Evolutionary conservation across 2,329 filamentous ascomycete species (phyloP).

Genomic region (Phaeosphaeria sp.): DNA sequence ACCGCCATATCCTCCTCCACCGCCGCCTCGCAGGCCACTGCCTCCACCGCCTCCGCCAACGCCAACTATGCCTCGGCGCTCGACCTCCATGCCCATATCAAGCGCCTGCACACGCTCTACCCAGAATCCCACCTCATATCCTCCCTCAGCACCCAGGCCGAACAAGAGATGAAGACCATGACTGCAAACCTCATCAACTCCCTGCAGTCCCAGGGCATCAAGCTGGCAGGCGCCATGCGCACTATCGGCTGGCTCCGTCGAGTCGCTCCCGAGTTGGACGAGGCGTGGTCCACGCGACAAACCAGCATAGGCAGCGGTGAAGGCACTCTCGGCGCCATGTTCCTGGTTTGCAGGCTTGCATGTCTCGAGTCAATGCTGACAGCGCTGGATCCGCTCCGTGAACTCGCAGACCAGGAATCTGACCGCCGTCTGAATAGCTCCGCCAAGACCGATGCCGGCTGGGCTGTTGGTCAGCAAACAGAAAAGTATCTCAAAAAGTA

Average conservation of each 20-base stretch:
- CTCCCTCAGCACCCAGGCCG: conserved; percentile 77
- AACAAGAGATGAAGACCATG: conserved; percentile 87
- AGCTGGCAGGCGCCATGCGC: conserved; percentile 87
- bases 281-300: conserved; percentile 39
- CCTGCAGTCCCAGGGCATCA: conserved; percentile 78
- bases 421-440: conserved; percentile 48
- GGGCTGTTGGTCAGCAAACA: conserved; percentile 84
- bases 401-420: conserved; percentile 88
- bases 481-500: conserved; percentile 94
- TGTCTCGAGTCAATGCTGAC: conserved; percentile 81
- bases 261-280: conserved; percentile 79
- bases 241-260: conserved; percentile 90
- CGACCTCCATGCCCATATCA: conserved; percentile 92
- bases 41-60: conserved; percentile 47
- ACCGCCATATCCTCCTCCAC: conserved; percentile 72
- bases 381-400: conserved; percentile 82
- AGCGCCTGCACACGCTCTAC: conserved; percentile 81
- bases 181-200: conserved; percentile 81
- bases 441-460: conserved; percentile 54
- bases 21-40: conserved; percentile 54
- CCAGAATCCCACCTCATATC: conserved; percentile 77
- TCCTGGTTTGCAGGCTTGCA: conserved; percentile 83
- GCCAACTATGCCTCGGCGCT: conserved; percentile 87
- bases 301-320: conserved; percentile 53
- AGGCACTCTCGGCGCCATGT: conserved; percentile 79